Base-by-base conservation (phyloP, 495 filamentous ascomycete genomes). In the Filosporella fistucella region DNA sequence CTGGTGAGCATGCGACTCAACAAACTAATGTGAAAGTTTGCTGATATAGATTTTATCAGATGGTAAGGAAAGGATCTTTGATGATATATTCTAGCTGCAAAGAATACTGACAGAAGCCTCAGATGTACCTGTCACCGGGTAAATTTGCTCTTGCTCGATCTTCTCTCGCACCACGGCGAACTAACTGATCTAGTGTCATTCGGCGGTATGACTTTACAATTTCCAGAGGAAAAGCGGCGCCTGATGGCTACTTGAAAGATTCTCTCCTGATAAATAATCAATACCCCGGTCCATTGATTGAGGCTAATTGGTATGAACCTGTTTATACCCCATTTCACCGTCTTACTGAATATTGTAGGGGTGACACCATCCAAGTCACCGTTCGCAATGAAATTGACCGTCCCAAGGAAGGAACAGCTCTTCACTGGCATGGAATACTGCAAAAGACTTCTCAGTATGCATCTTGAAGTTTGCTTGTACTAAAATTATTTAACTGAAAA, bases 141-240 rank as follows among this genome's bases (percentile, higher is more conserved):
- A n/a, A n/a, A n/a, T n/a, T n/a, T n/a, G n/a, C n/a, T n/a, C n/a
- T n/a, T n/a, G n/a, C n/a, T n/a, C n/a, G n/a, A n/a, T n/a, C n/a
- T n/a, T n/a, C n/a, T n/a, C n/a, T n/a, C n/a, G n/a, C n/a, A 38
- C 35, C 20, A 35, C 30, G 21, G 5, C 78, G 76, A 4, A 55
- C 73, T 48, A 71, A n/a, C n/a, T n/a, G n/a, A n/a, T n/a, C 68
- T 32, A 70, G 69, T 32, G 68, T 67, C 21, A 65, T 60, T 22
- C 52, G 63, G 61, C 24, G 46, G 39, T 74, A 71, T 45, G 64
- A 62, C 57, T 60, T 71, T 16, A 62, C 64, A 22, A 48, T 71
- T n/a, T 58, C 50, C 3, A 61, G 71, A 21, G 61, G 63, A 13
- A 70, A 56, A 6, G 52, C 66, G 21, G 50, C 70, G 2, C 75